These are phyloP conservation scores for Xylaria bambusicola DNA, from an alignment of 495 filamentous ascomycete species.

Conservation along the genomic window DNA sequence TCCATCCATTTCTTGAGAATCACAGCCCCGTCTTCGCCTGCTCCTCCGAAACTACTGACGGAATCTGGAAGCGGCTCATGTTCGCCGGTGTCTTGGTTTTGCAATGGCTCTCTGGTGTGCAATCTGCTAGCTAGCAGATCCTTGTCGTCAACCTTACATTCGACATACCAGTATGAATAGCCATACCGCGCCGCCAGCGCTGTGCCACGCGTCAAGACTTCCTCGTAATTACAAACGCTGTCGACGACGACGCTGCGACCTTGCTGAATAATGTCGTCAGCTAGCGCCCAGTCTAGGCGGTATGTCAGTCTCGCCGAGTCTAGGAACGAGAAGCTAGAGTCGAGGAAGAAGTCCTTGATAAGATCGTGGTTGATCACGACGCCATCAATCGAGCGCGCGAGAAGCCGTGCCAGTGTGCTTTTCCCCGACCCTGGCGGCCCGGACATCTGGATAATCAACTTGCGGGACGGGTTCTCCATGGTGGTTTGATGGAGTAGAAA, in stretches of 20 bases:
- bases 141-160: constrained; percentile 33
- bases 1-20: constrained; percentile 6
- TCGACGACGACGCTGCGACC: constrained; percentile 31
- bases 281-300: constrained; percentile 25
- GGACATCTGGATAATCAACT: constrained; percentile 14
- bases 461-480: neutral
- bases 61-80: neutral
- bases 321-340: constrained; percentile 4
- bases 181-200: constrained; percentile 18
- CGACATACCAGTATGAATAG: constrained; percentile 27
- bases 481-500: neutral
- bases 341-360: constrained; percentile 21
- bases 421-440: constrained; percentile 17
- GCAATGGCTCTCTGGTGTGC: neutral
- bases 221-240: constrained; percentile 31
- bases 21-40: neutral
- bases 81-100: constrained; percentile 3
- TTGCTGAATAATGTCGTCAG: constrained; percentile 27
- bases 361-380: constrained; percentile 23
- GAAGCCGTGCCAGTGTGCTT: constrained; percentile 10
- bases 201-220: constrained; percentile 21
- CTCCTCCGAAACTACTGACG: neutral
- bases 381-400: constrained; percentile 13
- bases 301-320: constrained; percentile 23
- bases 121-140: constrained; percentile 29